Conservation (phyloP, 306 rosid genomes). For the Lathyrus oleraceus region DNA sequence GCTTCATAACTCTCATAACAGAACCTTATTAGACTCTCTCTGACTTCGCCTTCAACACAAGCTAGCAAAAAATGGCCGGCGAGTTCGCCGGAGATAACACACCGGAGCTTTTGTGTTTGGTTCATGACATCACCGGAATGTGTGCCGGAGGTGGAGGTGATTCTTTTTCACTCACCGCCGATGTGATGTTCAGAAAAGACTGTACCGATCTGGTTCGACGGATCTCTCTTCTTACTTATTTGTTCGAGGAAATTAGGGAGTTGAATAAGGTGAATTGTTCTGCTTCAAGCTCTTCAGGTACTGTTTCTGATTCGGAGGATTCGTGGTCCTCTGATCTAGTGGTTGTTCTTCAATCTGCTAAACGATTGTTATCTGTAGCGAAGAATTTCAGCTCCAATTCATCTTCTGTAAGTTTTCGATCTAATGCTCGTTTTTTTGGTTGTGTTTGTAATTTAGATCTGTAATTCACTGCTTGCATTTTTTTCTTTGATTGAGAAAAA, state of each 20-base stretch:
- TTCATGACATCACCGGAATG: conserved; percentile 58
- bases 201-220: conserved; percentile 94
- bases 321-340: conserved; percentile 71
- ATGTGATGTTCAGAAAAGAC: conserved; percentile 64
- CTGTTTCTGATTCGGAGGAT: conserved; percentile 32
- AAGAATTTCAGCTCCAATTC: conserved; percentile 50
- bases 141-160: conserved; percentile 40
- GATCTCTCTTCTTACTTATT: conserved; percentile 82
- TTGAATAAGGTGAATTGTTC: conserved; percentile 41
- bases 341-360: conserved; percentile 67
- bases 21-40: conserved; percentile 32
- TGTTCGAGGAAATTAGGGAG: conserved; percentile 78
- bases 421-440: neutral
- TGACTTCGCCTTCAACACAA: conserved; percentile 12
- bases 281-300: conserved; percentile 40
- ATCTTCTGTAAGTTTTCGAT: conserved; percentile 57
- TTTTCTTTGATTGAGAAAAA: neutral
- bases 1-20: conserved; percentile 27
- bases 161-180: conserved; percentile 32
- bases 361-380: conserved; percentile 62
- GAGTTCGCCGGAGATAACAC: conserved; percentile 50
- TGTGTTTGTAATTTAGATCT: conserved; percentile 38
- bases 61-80: conserved; percentile 59
- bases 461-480: conserved; percentile 6
- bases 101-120: conserved; percentile 53